Evolutionary conservation across 78 protist genomes (phyloP).

Genomic region (Isochrysis galbana): DNA sequence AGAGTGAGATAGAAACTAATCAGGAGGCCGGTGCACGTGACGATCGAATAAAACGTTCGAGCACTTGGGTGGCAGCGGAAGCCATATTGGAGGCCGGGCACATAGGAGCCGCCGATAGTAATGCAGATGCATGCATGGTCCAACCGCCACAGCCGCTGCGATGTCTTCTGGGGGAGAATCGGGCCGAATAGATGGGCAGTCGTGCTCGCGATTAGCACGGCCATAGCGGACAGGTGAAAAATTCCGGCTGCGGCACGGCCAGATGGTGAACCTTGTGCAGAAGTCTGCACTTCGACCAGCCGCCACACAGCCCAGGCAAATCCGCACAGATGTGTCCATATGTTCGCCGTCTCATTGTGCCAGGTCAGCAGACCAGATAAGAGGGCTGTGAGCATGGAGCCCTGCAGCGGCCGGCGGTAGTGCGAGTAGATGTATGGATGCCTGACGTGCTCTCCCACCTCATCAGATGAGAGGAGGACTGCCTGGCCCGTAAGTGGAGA

Average conservation of each 20-base stretch:
- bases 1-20: not conserved
- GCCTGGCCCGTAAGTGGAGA: too few species aligned
- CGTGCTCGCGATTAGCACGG: not conserved
- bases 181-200: not conserved
- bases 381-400: not conserved
- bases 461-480: not conserved
- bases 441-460: not conserved
- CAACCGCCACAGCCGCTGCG: not conserved
- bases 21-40: not conserved
- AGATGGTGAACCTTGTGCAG: not conserved
- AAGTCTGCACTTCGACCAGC: not conserved
- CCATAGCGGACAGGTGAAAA: not conserved
- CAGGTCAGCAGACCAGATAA: constrained; percentile 1
- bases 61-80: not conserved
- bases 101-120: not conserved
- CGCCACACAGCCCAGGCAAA: not conserved
- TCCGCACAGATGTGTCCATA: constrained; percentile 38
- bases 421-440: not conserved
- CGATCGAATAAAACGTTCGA: not conserved
- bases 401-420: not conserved
- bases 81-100: not conserved
- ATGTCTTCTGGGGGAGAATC: not conserved
- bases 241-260: not conserved
- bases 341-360: constrained; percentile 46
- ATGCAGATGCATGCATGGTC: not conserved